Percentiles rank a stretch among this genome's conserved stretches.
phyloP scores from a whole-genome alignment of 1,139 yeast genomes.

The Groenewaldozyma sp. region DNA sequence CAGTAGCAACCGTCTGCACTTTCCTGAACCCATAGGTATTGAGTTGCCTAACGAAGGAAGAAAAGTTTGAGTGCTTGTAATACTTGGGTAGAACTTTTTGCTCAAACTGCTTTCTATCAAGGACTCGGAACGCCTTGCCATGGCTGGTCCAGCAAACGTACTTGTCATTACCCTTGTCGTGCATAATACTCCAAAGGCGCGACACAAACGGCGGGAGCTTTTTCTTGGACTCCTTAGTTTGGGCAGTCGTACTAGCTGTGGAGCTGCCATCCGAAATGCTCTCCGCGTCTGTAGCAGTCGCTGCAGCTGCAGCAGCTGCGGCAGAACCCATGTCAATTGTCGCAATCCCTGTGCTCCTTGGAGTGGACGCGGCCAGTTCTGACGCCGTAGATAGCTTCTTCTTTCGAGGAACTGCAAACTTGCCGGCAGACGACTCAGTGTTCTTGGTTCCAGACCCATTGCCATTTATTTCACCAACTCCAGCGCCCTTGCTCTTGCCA shows the following conservation, averaged over 20 bases:
- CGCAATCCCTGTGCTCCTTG: too few species aligned
- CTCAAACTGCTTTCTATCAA: constrained; percentile 80
- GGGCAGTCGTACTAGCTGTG: too few species aligned
- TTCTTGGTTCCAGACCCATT: not conserved
- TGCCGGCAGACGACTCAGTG: not conserved
- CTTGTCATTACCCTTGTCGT: constrained; percentile 58
- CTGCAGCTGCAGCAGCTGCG: too few species aligned
- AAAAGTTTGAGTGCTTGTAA: constrained; percentile 90
- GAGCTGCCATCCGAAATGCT: too few species aligned
- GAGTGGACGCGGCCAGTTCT: too few species aligned
- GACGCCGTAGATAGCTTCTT: too few species aligned
- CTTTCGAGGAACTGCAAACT: too few species aligned
- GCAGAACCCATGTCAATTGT: too few species aligned
- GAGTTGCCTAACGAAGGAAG: constrained; percentile 88
- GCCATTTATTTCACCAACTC: not conserved
- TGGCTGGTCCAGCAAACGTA: constrained; percentile 79
- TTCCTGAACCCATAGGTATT: constrained; percentile 99
- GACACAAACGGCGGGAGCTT: constrained; percentile 77
- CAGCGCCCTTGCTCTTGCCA: not conserved
- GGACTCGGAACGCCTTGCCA: constrained; percentile 78
- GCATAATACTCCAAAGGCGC: constrained; percentile 93
- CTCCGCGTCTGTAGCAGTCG: too few species aligned
- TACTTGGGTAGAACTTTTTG: constrained; percentile 76
- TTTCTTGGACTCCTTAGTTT: constrained; percentile 33
- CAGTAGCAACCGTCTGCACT: constrained; percentile 68